A percentile compares a stretch with the other conserved stretches of the same genome.
Evolutionary conservation across 2,329 filamentous ascomycete genomes (phyloP).

Genomic region (Helotiales sp.): DNA sequence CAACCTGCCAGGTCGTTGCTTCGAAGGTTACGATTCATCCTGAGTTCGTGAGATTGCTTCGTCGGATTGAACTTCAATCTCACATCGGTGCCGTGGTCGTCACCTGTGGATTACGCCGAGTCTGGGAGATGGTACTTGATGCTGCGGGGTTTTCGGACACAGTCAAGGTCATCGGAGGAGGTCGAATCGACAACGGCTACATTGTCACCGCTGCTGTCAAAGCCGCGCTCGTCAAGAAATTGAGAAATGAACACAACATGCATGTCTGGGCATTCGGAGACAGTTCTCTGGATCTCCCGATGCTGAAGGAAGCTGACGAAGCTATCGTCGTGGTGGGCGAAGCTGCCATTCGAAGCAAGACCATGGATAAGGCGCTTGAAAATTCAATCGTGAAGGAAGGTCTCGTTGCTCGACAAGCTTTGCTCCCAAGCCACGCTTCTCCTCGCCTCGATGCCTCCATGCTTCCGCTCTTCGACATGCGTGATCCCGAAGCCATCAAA

Average conservation of each 20-base stretch:
- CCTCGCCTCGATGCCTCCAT: conserved; percentile 42
- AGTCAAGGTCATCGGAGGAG: conserved; percentile 59
- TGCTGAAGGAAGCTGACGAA: conserved; percentile 58
- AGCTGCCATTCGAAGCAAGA: conserved; percentile 51
- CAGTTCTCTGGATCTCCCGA: conserved; percentile 60
- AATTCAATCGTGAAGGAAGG: conserved; percentile 48
- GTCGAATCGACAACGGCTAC: conserved; percentile 51
- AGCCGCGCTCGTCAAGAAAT: conserved; percentile 49
- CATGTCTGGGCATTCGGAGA: conserved; percentile 65
- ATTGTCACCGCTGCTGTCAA: conserved; percentile 60
- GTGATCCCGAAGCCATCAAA: background rate
- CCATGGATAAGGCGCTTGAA: conserved; percentile 55
- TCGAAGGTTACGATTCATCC: conserved; percentile 49
- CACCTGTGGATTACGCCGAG: conserved; percentile 56
- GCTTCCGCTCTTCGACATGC: background rate
- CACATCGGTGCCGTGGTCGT: conserved; percentile 56
- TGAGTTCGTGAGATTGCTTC: conserved; percentile 54
- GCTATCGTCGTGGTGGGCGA: conserved; percentile 62
- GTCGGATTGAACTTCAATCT: conserved; percentile 35
- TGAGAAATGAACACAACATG: conserved; percentile 45
- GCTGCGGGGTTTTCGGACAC: conserved; percentile 46
- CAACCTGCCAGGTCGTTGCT: conserved; percentile 52
- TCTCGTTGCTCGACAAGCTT: conserved; percentile 51
- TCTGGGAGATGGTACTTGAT: conserved; percentile 62
- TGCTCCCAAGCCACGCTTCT: conserved; percentile 49